Percentiles rank a stretch among this genome's conserved stretches.
These are phyloP conservation scores for Nymphaea thermarum DNA, from an alignment of 164 flowering plant species.

Conservation along the genomic window DNA sequence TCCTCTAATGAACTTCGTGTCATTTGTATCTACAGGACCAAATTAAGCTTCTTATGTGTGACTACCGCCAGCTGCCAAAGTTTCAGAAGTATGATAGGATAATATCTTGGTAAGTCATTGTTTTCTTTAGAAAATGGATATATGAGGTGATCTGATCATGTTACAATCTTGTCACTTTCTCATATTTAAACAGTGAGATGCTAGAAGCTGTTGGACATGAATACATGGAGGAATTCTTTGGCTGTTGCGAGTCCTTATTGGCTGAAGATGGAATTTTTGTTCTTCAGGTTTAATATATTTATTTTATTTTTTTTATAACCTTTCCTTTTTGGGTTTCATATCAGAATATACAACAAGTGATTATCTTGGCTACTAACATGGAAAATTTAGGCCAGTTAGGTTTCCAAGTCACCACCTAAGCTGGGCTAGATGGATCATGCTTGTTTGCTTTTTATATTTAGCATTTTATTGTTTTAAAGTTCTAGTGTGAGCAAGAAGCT, in stretches of 20 bases:
- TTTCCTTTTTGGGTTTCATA: too few relatives aligned
- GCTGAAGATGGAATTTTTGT: conserved; percentile 75
- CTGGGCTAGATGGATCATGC: too few relatives aligned
- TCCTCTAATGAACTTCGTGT: too few relatives aligned
- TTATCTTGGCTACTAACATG: too few relatives aligned
- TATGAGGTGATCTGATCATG: background rate
- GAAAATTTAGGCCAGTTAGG: too few relatives aligned
- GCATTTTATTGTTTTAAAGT: too few relatives aligned
- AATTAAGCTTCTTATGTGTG: conserved; percentile 63
- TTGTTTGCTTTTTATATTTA: too few relatives aligned
- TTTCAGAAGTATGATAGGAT: conserved; percentile 57
- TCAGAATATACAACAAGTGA: too few relatives aligned
- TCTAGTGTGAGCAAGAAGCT: too few relatives aligned
- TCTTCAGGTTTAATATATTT: conserved; percentile 56
- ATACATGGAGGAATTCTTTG: conserved; percentile 70
- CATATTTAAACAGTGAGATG: conserved; percentile 60
- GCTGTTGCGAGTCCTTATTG: conserved; percentile 64
- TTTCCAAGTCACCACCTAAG: too few relatives aligned
- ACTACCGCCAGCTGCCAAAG: conserved; percentile 63
- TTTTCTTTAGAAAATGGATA: background rate
- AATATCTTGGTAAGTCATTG: conserved; percentile 51
- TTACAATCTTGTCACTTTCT: background rate
- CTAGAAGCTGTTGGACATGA: conserved; percentile 89
- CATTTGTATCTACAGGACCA: conserved; percentile 32
- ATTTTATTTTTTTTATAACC: background rate